Evolutionary conservation across 208 protist species (phyloP), one percentile per base, ranked within the genome.

Genomic region (Trypanosoma cruzi): DNA sequence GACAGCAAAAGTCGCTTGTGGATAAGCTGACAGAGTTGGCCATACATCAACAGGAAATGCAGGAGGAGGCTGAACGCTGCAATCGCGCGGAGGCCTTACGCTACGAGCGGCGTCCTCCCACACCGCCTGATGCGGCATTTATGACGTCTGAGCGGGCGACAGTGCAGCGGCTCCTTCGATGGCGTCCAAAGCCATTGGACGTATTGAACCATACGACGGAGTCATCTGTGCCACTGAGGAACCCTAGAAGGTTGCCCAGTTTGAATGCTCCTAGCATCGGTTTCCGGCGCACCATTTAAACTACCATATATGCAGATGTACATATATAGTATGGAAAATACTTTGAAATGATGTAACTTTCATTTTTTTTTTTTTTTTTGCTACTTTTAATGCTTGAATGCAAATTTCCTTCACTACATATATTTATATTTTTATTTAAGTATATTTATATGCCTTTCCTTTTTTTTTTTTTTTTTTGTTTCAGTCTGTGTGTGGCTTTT

Each of bases 1-100:
- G 88, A 29, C 86, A 93, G 74, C 84, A 93, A 73, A 80, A 71
- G 46, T 90, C 86, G 0, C 68, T 96, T 10, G 80, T 96, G 14
- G 85, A 96, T 65, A 93, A 93, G 59, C 84, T 96, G 64, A 89
- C 88, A 0, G 91, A 96, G 29, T 76, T 93, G 16, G 91, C 84
- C 1, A 32, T 81, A 16, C 84, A 70, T 32, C 84, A 86, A 22
- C 82, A 92, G 70, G 63, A 80, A 65, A 62, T 62, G 48, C 69
- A 86, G 72, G 79, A 93, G 57, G 40, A 83, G 66, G 71, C 68
- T 13, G 74, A 75, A 44, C 71, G 73, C 22, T 73, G 74, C 28
- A 60, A 58, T n/a, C 64, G 54, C 1, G 67, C 72, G 1, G 78
- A 87, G 73, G 71, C 76, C 34, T 60, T 85, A 24, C 46, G 73